Base-by-base conservation (phyloP, 1,284 basidiomycete genomes). In the Pseudozyma sp. region DNA sequence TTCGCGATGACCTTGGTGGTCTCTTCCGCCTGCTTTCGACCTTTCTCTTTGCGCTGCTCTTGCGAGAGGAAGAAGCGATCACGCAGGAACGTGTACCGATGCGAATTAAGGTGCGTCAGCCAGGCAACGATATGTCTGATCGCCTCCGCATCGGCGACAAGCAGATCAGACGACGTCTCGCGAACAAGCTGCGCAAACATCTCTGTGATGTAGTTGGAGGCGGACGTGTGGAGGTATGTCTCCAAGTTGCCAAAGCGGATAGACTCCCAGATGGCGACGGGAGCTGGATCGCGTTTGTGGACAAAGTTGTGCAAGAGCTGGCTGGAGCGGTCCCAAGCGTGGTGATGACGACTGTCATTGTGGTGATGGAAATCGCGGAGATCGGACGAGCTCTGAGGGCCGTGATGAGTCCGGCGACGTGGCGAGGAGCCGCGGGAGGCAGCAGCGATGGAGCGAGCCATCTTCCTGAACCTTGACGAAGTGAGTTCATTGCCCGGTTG, bases 1-100 rank as follows among this genome's bases (percentile, higher is more conserved):
- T 85, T 80, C 7, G 84, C 82, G 47, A 86, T 85, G 5, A 88
- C 75, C 5, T 81, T 79, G 58, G 19, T 17, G 0, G 72, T 73
- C 49, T 61, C 56, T 6, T 64, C 54, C 7, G 69, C 74, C 54
- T 65, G 62, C 45, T 52, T 67, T 3, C 48, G 44, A 4, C 65
- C 66, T 31, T 73, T 68, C 1, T 65, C 51, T 1, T 31, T 43
- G 0, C 53, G 58, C 24, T 58, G 56, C 19, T 71, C 43, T 13
- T 53, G 8, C 0, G 54, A 46, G n/a, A 53, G 50, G 34, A 75
- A 59, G 16, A 74, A 19, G 0, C 72, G 47, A 4, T 74, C 73
- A 4, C 48, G 62, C 24, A 72, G 9, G 10, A 75, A 60, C 9
- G 16, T 39, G 43, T 75, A 77, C 4, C 79, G 59, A 24, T 72